Evolutionary conservation across 352 stramenopile genomes (phyloP), one percentile per base, ranked within the genome.

Genomic region (Lagenidium giganteum): DNA sequence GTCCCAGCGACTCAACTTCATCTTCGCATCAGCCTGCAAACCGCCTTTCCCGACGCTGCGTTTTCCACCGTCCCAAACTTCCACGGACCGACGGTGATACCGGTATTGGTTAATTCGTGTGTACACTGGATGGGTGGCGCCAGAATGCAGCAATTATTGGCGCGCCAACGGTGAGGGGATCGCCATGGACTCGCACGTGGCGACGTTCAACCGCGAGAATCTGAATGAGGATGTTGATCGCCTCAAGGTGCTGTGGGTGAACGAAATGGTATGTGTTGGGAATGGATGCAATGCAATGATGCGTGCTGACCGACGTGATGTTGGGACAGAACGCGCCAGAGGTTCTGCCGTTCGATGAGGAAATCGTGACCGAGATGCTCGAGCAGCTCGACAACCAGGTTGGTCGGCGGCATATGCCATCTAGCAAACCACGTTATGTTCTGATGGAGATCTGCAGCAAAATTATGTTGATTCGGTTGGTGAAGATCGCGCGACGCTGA

Each of bases 321-420:
- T 18, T 31, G 7, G 11, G 11, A 8, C 53, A 93, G 81, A 91
- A 91, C 44, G 73, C 81, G 7, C 81, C 81, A 0, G 81, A 91
- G 38, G 61, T 93, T 12, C 49, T 93, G 33, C 67, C 57, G 23
- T 93, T 84, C 43, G 60, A 85, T 43, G 71, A 86, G 2, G 78
- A 91, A 20, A 85, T 91, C 52, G 70, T 93, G 32, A 54, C 61
- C 4, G 80, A 88, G 46, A 91, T 93, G 76, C 55, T 91, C 6
- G 78, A 91, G 31, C 81, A 93, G 59, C 74, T 91, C 45, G 61
- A 68, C 22, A 93, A 93, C 51, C 81, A 86, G 58, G 73, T 85
- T 39, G 23, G 29, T 25, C 4, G 17, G 13, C n/a, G 17, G 3
- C 18, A 5, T 17, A 23, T n/a, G 13, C 31, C n/a, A 24, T 1